Conservation (phyloP, 139 green algal genomes). For the Yamagishiella unicocca region DNA sequence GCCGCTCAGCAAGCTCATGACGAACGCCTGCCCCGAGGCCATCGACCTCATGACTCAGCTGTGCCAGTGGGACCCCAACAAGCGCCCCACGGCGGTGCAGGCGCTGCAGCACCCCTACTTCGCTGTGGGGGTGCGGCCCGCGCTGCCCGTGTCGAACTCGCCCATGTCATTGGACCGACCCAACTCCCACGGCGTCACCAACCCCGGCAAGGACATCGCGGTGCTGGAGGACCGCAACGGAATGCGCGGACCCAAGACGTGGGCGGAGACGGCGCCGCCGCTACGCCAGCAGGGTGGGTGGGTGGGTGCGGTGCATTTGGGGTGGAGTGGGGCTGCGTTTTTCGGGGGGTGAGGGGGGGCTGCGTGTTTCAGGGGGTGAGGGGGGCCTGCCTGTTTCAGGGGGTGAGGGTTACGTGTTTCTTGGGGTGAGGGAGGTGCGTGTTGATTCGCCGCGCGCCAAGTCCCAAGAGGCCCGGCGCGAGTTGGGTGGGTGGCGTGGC, state of each 20-base stretch:
- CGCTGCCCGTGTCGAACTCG: constrained; percentile 35
- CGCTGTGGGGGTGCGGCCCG: constrained; percentile 51
- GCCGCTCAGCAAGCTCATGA: constrained; percentile 77
- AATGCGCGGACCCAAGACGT: constrained; percentile 44
- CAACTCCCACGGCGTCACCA: constrained; percentile 41
- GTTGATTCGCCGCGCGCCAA: too few species aligned
- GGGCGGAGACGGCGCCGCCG: constrained; percentile 48
- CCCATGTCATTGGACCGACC: constrained; percentile 48
- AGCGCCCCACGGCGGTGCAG: constrained; percentile 87
- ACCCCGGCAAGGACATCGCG: constrained; percentile 19
- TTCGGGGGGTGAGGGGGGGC: too few species aligned
- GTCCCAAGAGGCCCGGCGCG: too few species aligned
- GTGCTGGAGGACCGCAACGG: constrained; percentile 53
- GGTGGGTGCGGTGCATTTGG: too few species aligned
- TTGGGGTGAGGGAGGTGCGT: too few species aligned
- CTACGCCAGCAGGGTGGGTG: constrained; percentile 29
- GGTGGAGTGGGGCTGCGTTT: too few species aligned
- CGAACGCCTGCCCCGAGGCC: constrained; percentile 84
- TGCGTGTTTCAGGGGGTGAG: too few species aligned
- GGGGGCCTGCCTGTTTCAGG: too few species aligned
- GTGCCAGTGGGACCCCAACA: constrained; percentile 88
- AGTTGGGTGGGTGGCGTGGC: too few species aligned
- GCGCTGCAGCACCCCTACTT: constrained; percentile 61
- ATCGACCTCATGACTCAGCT: constrained; percentile 90
- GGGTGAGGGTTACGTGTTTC: too few species aligned